Base-by-base conservation (phyloP, 805 yeast genomes). In the Debaryomyces tyrocola region DNA sequence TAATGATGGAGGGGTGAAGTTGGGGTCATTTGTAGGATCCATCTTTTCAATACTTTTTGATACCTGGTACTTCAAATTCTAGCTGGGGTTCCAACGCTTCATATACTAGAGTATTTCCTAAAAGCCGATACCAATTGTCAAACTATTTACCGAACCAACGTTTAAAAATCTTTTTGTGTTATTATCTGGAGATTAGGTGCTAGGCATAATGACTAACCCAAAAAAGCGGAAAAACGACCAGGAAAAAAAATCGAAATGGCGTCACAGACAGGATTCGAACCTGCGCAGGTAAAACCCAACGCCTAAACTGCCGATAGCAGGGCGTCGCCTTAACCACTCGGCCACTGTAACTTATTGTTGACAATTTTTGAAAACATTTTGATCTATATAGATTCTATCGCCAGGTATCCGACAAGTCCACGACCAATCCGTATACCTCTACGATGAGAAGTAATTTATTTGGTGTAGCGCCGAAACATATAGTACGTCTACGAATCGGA, bases 1-100 rank as follows among this genome's bases (percentile, higher is more conserved):
- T 44, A 83, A 77, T 12, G 90, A 82, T 0, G 96, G 96, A 9
- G 96, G 96, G 41, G 84, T 82, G 65, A 90, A 91, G 64, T 90
- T 83, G 15, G 96, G 96, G 54, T 90, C 97, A 66, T 85, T 81
- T 4, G 92, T 86, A 18, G 98, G 98, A 63, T 91, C 98, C 98
- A 90, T 90, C 37, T 20, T 47, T 17, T 39, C 9, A 4, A 17
- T 31, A 11, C 11, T 37, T 21, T 12, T 18, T 28, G 28, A 14
- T 35, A 34, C 33, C 17, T 35, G 14, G 29, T 36, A 31, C 18
- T 9, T 24, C 27, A 6, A 24, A 4, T 24, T 24, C 27, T 11
- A 39, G 21, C 27, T 24, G 27, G 27, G 27, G 3, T 24, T 24
- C 10, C 27, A 24, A 24, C 2, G 27, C 27, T 24, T 24, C 27